These are phyloP conservation scores for Imleria badia DNA, from an alignment of 768 basidiomycete species.

Conservation along the genomic window DNA sequence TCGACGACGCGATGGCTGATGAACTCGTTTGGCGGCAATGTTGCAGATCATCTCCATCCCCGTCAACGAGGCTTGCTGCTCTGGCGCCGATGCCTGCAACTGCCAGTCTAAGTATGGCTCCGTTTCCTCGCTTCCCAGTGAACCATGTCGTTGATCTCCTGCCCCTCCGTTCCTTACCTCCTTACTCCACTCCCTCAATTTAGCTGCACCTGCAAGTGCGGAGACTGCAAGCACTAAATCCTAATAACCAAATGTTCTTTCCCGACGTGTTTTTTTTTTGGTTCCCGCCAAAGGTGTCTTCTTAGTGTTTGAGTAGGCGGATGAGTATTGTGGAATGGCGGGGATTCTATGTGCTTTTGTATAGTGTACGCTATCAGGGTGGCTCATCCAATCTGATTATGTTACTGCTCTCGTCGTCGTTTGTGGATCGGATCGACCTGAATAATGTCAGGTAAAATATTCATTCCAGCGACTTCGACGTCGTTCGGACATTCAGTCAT, in stretches of 20 bases:
- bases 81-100: background rate
- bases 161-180: background rate
- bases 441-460: no score
- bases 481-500: no score
- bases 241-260: no score
- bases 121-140: background rate
- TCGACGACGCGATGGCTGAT: background rate
- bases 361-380: background rate
- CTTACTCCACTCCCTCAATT: no score
- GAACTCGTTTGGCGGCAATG: no score
- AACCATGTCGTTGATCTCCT: background rate
- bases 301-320: no score
- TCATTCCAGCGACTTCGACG: no score
- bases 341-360: background rate
- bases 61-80: constrained; percentile 17
- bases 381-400: background rate
- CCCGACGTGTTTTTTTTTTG: no score
- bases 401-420: background rate
- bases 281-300: no score
- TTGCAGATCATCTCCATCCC: constrained; percentile 7
- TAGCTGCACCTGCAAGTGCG: constrained; percentile 15
- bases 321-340: no score
- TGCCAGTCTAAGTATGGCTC: constrained; percentile 7
- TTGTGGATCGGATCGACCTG: no score
- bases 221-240: constrained; percentile 15